Conservation (phyloP, 495 filamentous ascomycete species). For the Penicillium pulvis region DNA sequence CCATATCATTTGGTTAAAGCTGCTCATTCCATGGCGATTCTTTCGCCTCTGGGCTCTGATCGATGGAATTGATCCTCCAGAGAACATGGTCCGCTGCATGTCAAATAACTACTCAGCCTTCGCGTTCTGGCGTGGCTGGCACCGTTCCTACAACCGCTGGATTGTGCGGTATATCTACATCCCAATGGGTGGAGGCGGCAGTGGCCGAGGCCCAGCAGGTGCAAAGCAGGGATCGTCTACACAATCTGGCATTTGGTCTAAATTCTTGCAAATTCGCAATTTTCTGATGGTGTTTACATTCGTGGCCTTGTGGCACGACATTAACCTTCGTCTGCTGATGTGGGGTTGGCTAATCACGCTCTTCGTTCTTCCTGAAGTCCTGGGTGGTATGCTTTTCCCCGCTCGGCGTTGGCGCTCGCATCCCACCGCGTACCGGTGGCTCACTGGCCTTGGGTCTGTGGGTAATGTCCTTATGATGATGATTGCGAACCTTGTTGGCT, state of each 20-base stretch:
- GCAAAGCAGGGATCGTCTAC: slow-evolving; percentile 20
- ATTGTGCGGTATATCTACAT: slow-evolving; percentile 92
- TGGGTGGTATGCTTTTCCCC: slow-evolving; percentile 72
- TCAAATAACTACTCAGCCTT: slow-evolving; percentile 89
- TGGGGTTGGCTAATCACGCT: slow-evolving; percentile 97
- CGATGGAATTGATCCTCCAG: slow-evolving; percentile 91
- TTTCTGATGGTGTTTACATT: slow-evolving; percentile 93
- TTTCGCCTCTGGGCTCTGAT: slow-evolving; percentile 93
- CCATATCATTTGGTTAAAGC: slow-evolving; percentile 96
- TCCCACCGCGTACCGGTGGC: slow-evolving; percentile 70
- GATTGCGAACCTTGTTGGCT: slow-evolving; percentile 90
- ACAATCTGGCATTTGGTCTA: slow-evolving; percentile 27
- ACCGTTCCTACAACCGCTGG: slow-evolving; percentile 93
- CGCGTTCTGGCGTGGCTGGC: slow-evolving; percentile 97
- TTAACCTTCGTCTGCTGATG: slow-evolving; percentile 85
- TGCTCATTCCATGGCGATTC: slow-evolving; percentile 94
- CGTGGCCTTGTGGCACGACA: slow-evolving; percentile 97
- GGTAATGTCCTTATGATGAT: slow-evolving; percentile 95
- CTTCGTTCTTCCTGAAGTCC: slow-evolving; percentile 87
- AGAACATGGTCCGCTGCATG: slow-evolving; percentile 98
- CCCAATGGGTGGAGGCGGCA: slow-evolving; percentile 74
- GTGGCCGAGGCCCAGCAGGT: slow-evolving; percentile 26
- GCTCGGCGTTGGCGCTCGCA: slow-evolving; percentile 63
- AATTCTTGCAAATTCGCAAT: slow-evolving; percentile 56
- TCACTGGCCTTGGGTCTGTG: slow-evolving; percentile 86